phyloP scores from a whole-genome alignment of 2,329 filamentous ascomycete genomes.

The Stemphylium lycopersici region DNA sequence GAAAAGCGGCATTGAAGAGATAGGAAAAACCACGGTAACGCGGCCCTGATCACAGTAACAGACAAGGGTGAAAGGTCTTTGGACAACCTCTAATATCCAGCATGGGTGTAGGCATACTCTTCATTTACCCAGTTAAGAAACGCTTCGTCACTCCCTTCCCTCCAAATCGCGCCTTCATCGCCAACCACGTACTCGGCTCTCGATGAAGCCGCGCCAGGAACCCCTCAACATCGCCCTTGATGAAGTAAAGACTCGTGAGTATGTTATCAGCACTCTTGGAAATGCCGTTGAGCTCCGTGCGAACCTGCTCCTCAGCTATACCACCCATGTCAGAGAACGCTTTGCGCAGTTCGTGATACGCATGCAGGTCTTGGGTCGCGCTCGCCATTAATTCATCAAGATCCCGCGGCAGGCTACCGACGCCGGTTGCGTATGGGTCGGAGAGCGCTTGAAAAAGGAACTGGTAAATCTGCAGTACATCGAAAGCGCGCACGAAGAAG shows the following conservation, averaged over 20 bases:
- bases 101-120: neutral
- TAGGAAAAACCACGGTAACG: too few species aligned
- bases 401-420: constrained; percentile 5
- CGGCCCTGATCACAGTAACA: too few species aligned
- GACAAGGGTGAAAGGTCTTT: too few species aligned
- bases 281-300: constrained; percentile 13
- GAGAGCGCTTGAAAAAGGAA: constrained; percentile 10
- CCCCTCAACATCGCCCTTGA: constrained; percentile 10
- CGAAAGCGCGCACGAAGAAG: constrained; percentile 9
- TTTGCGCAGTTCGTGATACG: constrained; percentile 9
- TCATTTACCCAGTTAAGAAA: neutral
- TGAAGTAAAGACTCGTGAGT: constrained; percentile 8
- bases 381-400: constrained; percentile 8
- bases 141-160: neutral
- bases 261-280: constrained; percentile 11
- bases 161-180: constrained; percentile 11
- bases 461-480: constrained; percentile 16
- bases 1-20: too few species aligned
- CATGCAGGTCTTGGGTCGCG: constrained; percentile 13
- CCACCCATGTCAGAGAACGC: constrained; percentile 5
- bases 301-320: constrained; percentile 12
- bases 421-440: neutral
- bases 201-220: constrained; percentile 12
- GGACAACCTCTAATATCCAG: neutral
- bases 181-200: constrained; percentile 10